These are phyloP conservation scores for Chaetoscypha palmicola DNA, from an alignment of 2,329 filamentous ascomycete genomes.

Conservation along the genomic window DNA sequence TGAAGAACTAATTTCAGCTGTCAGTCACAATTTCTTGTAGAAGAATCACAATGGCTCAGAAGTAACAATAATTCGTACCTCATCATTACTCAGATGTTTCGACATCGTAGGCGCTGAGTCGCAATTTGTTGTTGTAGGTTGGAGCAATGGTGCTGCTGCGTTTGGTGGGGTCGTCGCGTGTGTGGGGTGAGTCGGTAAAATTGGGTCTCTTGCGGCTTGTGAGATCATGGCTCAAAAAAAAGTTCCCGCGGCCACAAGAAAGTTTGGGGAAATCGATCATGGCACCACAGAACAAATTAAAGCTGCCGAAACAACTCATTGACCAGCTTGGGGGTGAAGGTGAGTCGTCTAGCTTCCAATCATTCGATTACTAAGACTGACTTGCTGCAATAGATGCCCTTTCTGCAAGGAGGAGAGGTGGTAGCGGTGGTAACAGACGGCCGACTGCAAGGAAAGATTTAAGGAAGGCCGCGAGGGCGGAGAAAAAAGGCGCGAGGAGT, in stretches of 20 bases:
- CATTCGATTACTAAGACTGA: too few species aligned
- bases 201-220: too few species aligned
- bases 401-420: constrained; percentile 18
- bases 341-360: too few species aligned
- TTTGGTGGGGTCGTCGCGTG: too few species aligned
- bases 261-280: constrained; percentile 8
- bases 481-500: constrained; percentile 26
- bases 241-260: too few species aligned
- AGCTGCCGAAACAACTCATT: constrained; percentile 38
- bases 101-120: constrained; percentile 32
- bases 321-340: constrained; percentile 37
- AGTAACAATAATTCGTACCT: constrained; percentile 36
- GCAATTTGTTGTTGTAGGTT: constrained; percentile 6
- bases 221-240: too few species aligned
- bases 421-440: constrained; percentile 4
- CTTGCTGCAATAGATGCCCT: constrained; percentile 21
- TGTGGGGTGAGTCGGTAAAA: too few species aligned
- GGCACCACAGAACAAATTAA: constrained; percentile 33
- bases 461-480: constrained; percentile 27
- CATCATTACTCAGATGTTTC: constrained; percentile 53
- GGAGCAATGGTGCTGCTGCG: too few species aligned
- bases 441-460: constrained; percentile 28
- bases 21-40: constrained; percentile 13
- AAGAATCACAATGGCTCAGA: neutral
- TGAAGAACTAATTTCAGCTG: constrained; percentile 60